These are phyloP conservation scores for Erodium texanum DNA, from an alignment of 441 rosid species.

Conservation along the genomic window DNA sequence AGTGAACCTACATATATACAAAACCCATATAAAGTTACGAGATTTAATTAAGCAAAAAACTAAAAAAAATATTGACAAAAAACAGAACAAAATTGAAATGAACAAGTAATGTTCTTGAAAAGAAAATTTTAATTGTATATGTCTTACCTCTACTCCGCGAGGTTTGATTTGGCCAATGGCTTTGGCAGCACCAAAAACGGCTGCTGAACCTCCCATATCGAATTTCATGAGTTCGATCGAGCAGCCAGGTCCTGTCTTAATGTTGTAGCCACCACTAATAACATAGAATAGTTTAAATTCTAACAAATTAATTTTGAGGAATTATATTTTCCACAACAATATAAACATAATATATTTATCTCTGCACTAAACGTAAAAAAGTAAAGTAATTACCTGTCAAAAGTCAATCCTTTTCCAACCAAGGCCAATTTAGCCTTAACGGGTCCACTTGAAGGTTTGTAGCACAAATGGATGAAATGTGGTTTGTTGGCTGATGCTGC, in stretches of 20 bases:
- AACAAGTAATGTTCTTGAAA: too few relatives aligned
- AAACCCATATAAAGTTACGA: too few relatives aligned
- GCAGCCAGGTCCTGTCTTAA: slow-evolving; percentile 85
- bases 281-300: slow-evolving; percentile 8
- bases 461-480: slow-evolving; percentile 70
- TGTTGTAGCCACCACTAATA: slow-evolving; percentile 86
- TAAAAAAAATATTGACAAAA: too few relatives aligned
- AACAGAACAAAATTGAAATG: too few relatives aligned
- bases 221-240: slow-evolving; percentile 76
- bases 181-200: slow-evolving; percentile 87
- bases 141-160: slow-evolving; percentile 68
- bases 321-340: too few relatives aligned
- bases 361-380: too few relatives aligned
- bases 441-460: slow-evolving; percentile 62
- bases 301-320: too few relatives aligned
- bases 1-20: slow-evolving; percentile 53
- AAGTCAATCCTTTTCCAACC: slow-evolving; percentile 90
- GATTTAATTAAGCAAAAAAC: too few relatives aligned
- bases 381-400: slow-evolving; percentile 56
- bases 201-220: slow-evolving; percentile 96
- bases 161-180: slow-evolving; percentile 86
- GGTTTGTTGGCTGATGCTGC: slow-evolving; percentile 82
- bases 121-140: too few relatives aligned
- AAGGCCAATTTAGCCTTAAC: slow-evolving; percentile 74
- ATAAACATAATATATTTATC: too few relatives aligned